phyloP scores from a whole-genome alignment of 352 stramenopile species.

The Blastocystis sp. region DNA sequence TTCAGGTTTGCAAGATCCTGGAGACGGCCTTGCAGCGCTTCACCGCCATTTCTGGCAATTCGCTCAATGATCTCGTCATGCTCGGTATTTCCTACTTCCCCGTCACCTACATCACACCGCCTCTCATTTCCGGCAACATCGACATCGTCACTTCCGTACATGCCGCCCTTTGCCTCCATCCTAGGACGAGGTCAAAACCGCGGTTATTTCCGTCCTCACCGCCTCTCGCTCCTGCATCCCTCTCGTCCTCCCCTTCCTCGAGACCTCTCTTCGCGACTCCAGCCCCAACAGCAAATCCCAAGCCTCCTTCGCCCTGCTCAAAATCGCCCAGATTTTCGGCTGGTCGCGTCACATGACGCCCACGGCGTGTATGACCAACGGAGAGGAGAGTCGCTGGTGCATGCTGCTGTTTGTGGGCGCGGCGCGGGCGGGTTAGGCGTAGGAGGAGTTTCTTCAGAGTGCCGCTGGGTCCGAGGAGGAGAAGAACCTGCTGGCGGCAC shows the following conservation, averaged over 20 bases:
- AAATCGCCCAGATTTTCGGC: neutral
- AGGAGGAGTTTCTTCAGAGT: neutral
- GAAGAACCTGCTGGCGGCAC: neutral
- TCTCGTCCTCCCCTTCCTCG: conserved; percentile 34
- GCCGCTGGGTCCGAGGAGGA: neutral
- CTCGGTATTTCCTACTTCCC: conserved; percentile 41
- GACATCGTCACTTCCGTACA: conserved; percentile 38
- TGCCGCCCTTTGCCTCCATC: neutral
- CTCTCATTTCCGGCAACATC: conserved; percentile 29
- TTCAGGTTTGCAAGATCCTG: conserved; percentile 44
- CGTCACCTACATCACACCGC: conserved; percentile 60
- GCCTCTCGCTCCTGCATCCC: neutral
- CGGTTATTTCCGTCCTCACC: conserved; percentile 14
- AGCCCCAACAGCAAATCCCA: conserved; percentile 24
- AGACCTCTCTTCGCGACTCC: conserved; percentile 35
- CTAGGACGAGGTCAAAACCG: conserved; percentile 31
- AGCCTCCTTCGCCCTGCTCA: neutral
- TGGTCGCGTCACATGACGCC: neutral
- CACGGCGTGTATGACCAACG: conserved; percentile 9
- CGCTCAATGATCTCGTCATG: conserved; percentile 51
- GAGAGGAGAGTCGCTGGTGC: conserved; percentile 17
- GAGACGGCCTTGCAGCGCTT: conserved; percentile 5
- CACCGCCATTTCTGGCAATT: neutral
- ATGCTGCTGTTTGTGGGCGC: neutral
- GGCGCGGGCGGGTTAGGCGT: neutral